Base-by-base conservation (phyloP, 768 basidiomycete genomes). In the Lyophyllum semitale region DNA sequence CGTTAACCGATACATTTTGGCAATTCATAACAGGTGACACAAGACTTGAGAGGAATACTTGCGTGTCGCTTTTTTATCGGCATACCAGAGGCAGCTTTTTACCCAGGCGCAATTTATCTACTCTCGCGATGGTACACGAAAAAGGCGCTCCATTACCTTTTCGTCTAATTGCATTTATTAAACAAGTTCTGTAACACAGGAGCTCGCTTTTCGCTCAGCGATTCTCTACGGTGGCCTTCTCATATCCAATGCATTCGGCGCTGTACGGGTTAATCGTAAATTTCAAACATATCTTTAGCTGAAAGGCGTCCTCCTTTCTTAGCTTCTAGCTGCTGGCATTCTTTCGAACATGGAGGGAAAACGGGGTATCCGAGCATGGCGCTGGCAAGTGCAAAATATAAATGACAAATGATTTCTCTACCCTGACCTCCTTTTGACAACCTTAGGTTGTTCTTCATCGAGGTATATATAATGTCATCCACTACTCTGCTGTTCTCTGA, bases 261-360 rank as follows among this genome's bases (percentile, higher is more conserved):
- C 80, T 42, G 85, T 87, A 52, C 63, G 82, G 63, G 13, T n/a
- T 4, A 13, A 46, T 32, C 25, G 27, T 42, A 17, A 26, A 35
- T 8, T 5, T 22, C 6, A 7, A 12, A 22, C 13, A 27, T 6
- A 1, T 26, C 3, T 4, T 27, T 29, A 25, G n/a, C 7, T 29
- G 29, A 43, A 42, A 27, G 23, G 8, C 11, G n/a, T n/a, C 25
- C 23, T 53, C 35, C 56, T 32, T 25, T 48, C 38, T 18, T 55
- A 88, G 83, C 66, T 89, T 7, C 81, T 90, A 63, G 90, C 88
- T 15, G 88, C 88, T n/a, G 89, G 86, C 11, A 87, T 91, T 51
- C 75, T 93, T 15, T 71, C 76, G 1, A 78, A 76, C 40, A 87
- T 91, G 88, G 80, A 91, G 57, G 88, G 86, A 1, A 77, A 75